A percentile compares a stretch with the other conserved stretches of the same genome.
Evolutionary conservation across 169 alveolate species (phyloP).

Genomic region (Plasmodium sp.): DNA sequence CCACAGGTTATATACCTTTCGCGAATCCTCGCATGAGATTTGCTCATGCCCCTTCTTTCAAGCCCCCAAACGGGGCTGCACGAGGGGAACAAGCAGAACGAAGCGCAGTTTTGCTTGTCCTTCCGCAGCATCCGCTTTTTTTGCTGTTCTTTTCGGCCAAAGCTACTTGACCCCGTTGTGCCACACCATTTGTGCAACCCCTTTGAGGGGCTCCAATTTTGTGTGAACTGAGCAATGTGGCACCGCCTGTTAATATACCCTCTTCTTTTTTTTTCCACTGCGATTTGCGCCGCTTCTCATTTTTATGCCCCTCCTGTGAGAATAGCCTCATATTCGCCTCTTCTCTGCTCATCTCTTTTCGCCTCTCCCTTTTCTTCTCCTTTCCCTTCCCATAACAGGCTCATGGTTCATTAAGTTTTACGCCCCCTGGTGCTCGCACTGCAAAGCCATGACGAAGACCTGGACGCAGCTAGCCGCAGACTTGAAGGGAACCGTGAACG

Average conservation of each 20-base stretch:
- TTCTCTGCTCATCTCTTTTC: not conserved
- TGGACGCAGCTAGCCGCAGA: slow-evolving; percentile 96
- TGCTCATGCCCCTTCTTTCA: not conserved
- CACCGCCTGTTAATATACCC: not conserved
- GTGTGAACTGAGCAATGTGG: not conserved
- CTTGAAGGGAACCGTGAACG: slow-evolving; percentile 86
- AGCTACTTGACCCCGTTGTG: not conserved
- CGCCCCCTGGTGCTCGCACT: slow-evolving; percentile 96
- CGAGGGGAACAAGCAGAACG: not conserved
- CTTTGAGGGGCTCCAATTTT: not conserved
- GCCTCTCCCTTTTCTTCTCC: too few species aligned
- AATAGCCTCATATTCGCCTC: not conserved
- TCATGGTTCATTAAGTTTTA: slow-evolving; percentile 93
- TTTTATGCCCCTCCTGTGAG: not conserved
- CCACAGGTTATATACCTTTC: slow-evolving; percentile 75
- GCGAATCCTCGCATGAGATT: not conserved
- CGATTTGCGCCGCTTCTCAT: not conserved
- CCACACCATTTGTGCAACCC: not conserved
- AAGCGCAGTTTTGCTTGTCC: not conserved
- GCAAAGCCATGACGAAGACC: slow-evolving; percentile 89
- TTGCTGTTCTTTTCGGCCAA: not conserved
- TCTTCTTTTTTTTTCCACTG: not conserved
- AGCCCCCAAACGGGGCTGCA: not conserved
- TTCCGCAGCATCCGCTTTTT: not conserved
- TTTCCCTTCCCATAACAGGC: slow-evolving; percentile 71